Evolutionary conservation across 345 rosid genomes (phyloP), one percentile per base, ranked within the genome.

Genomic region (Microcos paniculata): DNA sequence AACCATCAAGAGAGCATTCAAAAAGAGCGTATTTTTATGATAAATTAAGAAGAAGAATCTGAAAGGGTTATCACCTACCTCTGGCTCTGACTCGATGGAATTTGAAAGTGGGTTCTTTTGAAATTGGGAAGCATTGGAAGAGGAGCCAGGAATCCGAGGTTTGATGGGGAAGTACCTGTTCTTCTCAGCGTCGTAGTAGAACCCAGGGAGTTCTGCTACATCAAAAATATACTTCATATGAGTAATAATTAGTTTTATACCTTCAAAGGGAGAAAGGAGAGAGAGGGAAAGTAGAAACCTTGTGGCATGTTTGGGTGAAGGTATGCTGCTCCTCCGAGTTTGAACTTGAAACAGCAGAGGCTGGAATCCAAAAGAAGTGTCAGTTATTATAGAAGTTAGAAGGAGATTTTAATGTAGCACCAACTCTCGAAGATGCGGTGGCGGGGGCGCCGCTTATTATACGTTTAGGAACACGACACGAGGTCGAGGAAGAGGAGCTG

Each of bases 171-270:
- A 96, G 71, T 90, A 92, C 80, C 97, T 82, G 78, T 93, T 92
- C 92, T 89, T 96, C 88, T 88, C 96, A 40, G 86, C 87, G 82
- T 96, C 98, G 80, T 72, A 92, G 78, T 93, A 92, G 74, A 88
- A 92, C 53, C 98, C 98, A 48, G 93, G 94, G 82, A 91, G 90
- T 31, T 93, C 99, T 91, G 88, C 57, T 28, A 28, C 55, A 73
- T 71, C 33, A 53, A 33, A n/a, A 48, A 48, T n/a, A n/a, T n/a
- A n/a, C n/a, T 8, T 2, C 30, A 24, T 45, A 46, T 8, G 45
- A 21, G 38, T 24, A 66, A 45, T 8, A 26, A n/a, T 23, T 19
- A 62, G 8, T 62, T 26, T 58, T 59, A 59, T 4, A 31, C 38
- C 13, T 13, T 40, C 8, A 42, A 40, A 64, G 0, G 6, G 8